Evolutionary conservation across 495 filamentous ascomycete species (phyloP).

Genomic region (Cercophora sp.): DNA sequence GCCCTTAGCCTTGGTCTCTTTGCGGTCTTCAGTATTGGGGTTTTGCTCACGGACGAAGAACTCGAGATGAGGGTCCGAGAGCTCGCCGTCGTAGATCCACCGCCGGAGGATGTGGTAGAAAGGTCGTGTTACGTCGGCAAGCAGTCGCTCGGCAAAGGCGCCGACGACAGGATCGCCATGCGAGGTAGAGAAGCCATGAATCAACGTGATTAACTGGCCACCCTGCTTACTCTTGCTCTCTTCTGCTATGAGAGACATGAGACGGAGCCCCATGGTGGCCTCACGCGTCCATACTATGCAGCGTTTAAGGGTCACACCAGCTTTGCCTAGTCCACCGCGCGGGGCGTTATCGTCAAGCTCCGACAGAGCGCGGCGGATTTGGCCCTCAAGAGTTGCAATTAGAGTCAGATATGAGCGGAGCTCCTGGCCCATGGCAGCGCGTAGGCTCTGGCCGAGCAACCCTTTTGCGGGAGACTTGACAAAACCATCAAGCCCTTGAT

Average conservation of each 20-base stretch:
- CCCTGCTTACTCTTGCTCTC: constrained; percentile 82
- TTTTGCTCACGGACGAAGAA: constrained; percentile 88
- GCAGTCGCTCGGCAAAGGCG: constrained; percentile 87
- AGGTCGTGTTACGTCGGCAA: constrained; percentile 86
- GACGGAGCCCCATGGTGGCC: constrained; percentile 89
- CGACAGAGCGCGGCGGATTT: constrained; percentile 76
- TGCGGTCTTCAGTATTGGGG: constrained; percentile 37
- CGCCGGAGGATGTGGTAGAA: constrained; percentile 95
- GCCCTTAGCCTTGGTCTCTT: constrained; percentile 55
- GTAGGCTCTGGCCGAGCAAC: constrained; percentile 85
- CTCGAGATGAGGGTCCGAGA: constrained; percentile 91
- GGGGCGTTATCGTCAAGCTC: constrained; percentile 62
- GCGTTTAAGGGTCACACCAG: constrained; percentile 90
- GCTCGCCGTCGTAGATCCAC: constrained; percentile 98
- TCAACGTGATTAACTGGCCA: constrained; percentile 88
- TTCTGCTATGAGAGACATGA: constrained; percentile 93
- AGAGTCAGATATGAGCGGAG: constrained; percentile 88
- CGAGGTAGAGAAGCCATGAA: constrained; percentile 87
- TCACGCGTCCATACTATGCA: constrained; percentile 98
- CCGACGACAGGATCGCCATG: constrained; percentile 95
- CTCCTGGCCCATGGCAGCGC: constrained; percentile 83
- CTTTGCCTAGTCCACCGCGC: constrained; percentile 68
- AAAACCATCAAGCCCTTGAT: constrained; percentile 72
- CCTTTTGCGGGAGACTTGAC: constrained; percentile 62
- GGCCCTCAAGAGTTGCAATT: constrained; percentile 88